Conservation (phyloP, 2,329 filamentous ascomycete species). For the Didymella glomerata region DNA sequence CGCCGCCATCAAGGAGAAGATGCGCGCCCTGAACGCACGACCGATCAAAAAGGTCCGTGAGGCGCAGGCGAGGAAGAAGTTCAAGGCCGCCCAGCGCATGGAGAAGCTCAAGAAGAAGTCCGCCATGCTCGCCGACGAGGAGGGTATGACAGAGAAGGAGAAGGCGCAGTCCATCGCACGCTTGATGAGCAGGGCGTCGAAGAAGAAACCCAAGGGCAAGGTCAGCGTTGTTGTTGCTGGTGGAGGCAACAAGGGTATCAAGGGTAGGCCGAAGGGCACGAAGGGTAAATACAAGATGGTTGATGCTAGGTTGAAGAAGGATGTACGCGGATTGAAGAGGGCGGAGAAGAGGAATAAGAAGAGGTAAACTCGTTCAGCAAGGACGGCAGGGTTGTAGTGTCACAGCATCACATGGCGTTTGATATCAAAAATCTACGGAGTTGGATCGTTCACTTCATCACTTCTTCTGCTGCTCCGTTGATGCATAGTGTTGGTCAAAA, state of each 20-base stretch:
- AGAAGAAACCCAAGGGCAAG: conserved; percentile 84
- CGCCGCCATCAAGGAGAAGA: conserved; percentile 91
- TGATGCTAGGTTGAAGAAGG: conserved; percentile 95
- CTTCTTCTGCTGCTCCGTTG: too few relatives aligned
- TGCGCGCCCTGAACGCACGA: conserved; percentile 88
- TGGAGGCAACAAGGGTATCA: conserved; percentile 83
- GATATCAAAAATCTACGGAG: conserved; percentile 10
- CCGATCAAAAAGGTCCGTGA: conserved; percentile 99
- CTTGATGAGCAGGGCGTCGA: conserved; percentile 80
- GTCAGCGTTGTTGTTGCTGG: conserved; percentile 89
- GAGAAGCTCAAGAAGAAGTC: conserved; percentile 98
- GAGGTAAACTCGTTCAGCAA: conserved; percentile 49
- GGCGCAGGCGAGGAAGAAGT: conserved; percentile 95
- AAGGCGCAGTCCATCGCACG: conserved; percentile 86
- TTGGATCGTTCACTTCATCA: background rate
- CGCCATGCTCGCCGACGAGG: conserved; percentile 86
- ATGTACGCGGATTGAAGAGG: conserved; percentile 86
- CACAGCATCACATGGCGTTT: conserved; percentile 12
- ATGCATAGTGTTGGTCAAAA: too few relatives aligned
- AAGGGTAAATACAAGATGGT: conserved; percentile 99
- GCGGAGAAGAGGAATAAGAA: conserved; percentile 80
- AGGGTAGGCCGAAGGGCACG: conserved; percentile 86
- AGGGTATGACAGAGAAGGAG: conserved; percentile 93
- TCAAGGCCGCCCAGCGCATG: conserved; percentile 86
- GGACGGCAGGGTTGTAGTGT: background rate